Evolutionary conservation across 164 flowering plant genomes (phyloP), one percentile per base, ranked within the genome.

Genomic region (Macadamia tetraphylla): DNA sequence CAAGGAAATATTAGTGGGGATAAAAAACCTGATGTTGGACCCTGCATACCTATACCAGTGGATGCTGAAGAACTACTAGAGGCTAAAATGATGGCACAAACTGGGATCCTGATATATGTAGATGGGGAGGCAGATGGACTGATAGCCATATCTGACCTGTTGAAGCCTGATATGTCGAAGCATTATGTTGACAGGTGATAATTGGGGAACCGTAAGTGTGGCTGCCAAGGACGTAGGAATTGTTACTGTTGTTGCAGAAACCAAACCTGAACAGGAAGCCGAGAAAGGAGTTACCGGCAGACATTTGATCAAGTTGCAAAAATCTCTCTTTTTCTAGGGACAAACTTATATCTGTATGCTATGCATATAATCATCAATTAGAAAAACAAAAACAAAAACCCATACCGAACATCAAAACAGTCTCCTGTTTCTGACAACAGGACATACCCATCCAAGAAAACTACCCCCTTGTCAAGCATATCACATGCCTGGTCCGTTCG

Each of bases 141-240:
- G 31, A 43, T 93, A 65, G 83, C 90, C 52, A 80, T 93, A 74
- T 88, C 96, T 29, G 98, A 91, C 77, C 94, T 97, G 10, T 63
- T 93, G 71, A 93, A 93, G 77, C 91, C 92, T 3, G 82, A 81
- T 55, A 86, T 11, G 70, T 93, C 9, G 44, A 68, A 83, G 87
- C 80, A 83, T 91, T 68, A 73, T 93, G 86, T 92, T 89, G 64
- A 93, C 98, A 1, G 98, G 98, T 70, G 97, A 93, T 63, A 93
- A 93, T 55, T 80, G 86, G 88, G 97, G 96, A 23, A 93, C 98
- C 10, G 98, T 97, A 14, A 82, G 76, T 43, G 81, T 97, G 23
- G 84, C 89, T 67, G 95, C 98, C 58, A 77, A 75, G 31, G 83
- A 93, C 67, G 91, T 86, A 30, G 98, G 95, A 9, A 87, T 90